Evolutionary conservation across 768 basidiomycete genomes (phyloP).

Genomic region (Exsudoporus frostii): DNA sequence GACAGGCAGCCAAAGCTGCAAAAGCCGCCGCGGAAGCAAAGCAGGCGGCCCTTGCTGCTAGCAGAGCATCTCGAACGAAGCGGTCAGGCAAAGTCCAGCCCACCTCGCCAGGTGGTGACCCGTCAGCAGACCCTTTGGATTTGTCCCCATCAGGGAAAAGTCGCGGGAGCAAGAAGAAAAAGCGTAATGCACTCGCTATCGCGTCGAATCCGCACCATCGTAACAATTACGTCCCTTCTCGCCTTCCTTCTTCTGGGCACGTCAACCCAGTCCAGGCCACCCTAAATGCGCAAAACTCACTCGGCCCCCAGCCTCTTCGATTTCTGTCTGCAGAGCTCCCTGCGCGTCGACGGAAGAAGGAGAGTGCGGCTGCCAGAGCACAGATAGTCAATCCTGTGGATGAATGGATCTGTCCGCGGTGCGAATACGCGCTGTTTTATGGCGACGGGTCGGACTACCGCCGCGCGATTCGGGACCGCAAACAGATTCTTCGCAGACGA

Average conservation of each 20-base stretch:
- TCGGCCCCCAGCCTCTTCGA: slow-evolving; percentile 60
- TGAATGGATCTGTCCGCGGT: slow-evolving; percentile 93
- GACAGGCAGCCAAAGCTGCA: slow-evolving; percentile 59
- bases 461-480: slow-evolving; percentile 64
- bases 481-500: slow-evolving; percentile 72
- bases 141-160: slow-evolving; percentile 30
- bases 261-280: slow-evolving; percentile 37
- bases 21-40: slow-evolving; percentile 51
- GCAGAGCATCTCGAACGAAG: slow-evolving; percentile 36
- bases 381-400: slow-evolving; percentile 60
- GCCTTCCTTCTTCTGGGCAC: slow-evolving; percentile 55
- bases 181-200: slow-evolving; percentile 85
- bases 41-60: slow-evolving; percentile 41
- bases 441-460: slow-evolving; percentile 71
- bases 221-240: slow-evolving; percentile 88
- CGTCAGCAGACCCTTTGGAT: slow-evolving; percentile 39
- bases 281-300: slow-evolving; percentile 43
- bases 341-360: slow-evolving; percentile 37
- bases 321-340: slow-evolving; percentile 72
- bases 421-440: slow-evolving; percentile 91
- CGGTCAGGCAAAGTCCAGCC: slow-evolving; percentile 38
- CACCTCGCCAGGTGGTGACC: slow-evolving; percentile 31
- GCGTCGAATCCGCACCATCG: slow-evolving; percentile 95
- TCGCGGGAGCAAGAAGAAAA: slow-evolving; percentile 78
- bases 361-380: slow-evolving; percentile 25